Percentiles rank a stretch among this genome's conserved stretches.
These are phyloP conservation scores for Paramecium pentaurelia DNA, from an alignment of 73 alveolate species.

Conservation along the genomic window DNA sequence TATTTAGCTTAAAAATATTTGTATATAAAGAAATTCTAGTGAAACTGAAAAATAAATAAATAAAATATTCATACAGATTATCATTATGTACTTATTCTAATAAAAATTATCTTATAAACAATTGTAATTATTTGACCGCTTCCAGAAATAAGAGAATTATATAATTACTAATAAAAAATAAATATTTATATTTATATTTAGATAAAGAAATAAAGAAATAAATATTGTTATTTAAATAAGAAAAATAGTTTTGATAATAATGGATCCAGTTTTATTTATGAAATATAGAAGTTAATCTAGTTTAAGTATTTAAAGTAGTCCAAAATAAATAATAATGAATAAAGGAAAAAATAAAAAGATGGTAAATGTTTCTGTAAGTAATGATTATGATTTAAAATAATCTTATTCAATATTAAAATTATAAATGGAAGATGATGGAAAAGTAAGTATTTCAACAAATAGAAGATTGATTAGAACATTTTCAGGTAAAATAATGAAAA, in stretches of 20 bases:
- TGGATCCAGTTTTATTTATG: not conserved
- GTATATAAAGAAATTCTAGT: no score
- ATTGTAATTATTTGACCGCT: no score
- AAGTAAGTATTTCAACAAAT: not conserved
- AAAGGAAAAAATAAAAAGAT: not conserved
- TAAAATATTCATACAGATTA: no score
- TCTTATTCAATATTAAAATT: not conserved
- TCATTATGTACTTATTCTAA: no score
- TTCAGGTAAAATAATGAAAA: not conserved
- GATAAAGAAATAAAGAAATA: not conserved
- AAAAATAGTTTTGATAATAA: no score
- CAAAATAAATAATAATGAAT: not conserved
- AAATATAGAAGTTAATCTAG: not conserved
- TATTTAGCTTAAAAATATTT: no score
- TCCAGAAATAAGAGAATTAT: no score
- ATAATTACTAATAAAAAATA: no score
- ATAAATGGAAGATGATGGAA: not conserved
- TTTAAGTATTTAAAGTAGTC: not conserved
- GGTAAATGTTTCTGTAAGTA: not conserved
- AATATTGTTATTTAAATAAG: not conserved
- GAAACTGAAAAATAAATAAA: no score
- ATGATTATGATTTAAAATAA: slow-evolving; percentile 11
- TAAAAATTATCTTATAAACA: no score
- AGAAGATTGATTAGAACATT: slow-evolving; percentile 1
- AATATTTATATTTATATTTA: no score